These are phyloP conservation scores for Kodamaea lidongshanica DNA, from an alignment of 805 yeast species.

Conservation along the genomic window DNA sequence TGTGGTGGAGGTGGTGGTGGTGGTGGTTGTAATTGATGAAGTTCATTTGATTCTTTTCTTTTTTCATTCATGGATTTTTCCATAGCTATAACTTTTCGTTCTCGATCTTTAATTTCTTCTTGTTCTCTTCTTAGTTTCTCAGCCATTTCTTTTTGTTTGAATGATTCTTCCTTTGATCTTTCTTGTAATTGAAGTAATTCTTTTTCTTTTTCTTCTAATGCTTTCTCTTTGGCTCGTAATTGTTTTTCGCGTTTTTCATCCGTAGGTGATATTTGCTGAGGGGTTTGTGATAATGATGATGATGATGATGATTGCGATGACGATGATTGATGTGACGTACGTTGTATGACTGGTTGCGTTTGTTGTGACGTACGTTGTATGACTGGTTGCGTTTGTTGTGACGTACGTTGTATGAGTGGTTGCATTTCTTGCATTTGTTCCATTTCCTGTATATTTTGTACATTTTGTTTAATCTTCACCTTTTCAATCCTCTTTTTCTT, in stretches of 20 bases:
- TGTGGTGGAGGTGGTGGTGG: background rate
- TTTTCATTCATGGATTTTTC: slow-evolving; percentile 4
- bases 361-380: too few species aligned
- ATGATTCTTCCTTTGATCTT: background rate
- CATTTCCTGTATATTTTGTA: too few species aligned
- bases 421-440: too few species aligned
- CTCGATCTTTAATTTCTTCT: slow-evolving; percentile 5
- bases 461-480: slow-evolving; percentile 7
- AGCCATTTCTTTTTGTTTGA: slow-evolving; percentile 3
- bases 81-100: slow-evolving; percentile 7
- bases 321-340: too few species aligned
- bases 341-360: too few species aligned
- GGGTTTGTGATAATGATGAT: too few species aligned
- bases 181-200: slow-evolving; percentile 4
- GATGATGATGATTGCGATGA: too few species aligned
- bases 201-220: slow-evolving; percentile 6
- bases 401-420: too few species aligned
- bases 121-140: slow-evolving; percentile 4
- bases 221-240: slow-evolving; percentile 4
- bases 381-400: too few species aligned
- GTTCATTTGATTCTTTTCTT: slow-evolving; percentile 8
- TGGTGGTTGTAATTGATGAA: too few species aligned
- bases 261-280: too few species aligned
- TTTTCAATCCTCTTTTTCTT: slow-evolving; percentile 4
- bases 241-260: slow-evolving; percentile 4